Conservation (phyloP, 2,329 filamentous ascomycete genomes). For the Nothophaeocryptopus gaeumannii region DNA sequence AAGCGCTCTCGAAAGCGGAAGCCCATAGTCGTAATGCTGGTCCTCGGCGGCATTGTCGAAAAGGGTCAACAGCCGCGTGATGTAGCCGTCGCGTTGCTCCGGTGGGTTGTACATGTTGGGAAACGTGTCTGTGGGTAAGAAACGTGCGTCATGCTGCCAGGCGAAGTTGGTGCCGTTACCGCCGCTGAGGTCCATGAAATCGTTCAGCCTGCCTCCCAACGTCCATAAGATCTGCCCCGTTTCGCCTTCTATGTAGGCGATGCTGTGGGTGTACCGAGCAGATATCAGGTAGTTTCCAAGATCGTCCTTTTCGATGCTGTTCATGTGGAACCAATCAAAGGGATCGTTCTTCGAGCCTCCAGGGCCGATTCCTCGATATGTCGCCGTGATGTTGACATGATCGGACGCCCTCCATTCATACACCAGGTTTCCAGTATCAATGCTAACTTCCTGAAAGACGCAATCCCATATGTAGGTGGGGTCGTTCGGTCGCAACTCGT, state of each 20-base stretch:
- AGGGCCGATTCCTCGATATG: conserved; percentile 37
- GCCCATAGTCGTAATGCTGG: conserved; percentile 31
- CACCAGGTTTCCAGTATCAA: conserved; percentile 43
- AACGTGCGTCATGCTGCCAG: conserved; percentile 37
- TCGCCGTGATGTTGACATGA: conserved; percentile 37
- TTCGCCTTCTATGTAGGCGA: conserved; percentile 46
- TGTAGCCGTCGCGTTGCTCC: conserved; percentile 19
- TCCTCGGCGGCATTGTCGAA: conserved; percentile 55
- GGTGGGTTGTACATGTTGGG: conserved; percentile 27
- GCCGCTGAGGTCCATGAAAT: conserved; percentile 33
- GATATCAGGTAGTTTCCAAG: conserved; percentile 50
- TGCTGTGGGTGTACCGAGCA: conserved; percentile 41
- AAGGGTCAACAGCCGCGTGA: conserved; percentile 49
- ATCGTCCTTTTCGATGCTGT: conserved; percentile 49
- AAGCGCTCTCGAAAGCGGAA: conserved; percentile 31
- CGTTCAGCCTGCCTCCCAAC: conserved; percentile 46
- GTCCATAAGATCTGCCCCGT: conserved; percentile 47
- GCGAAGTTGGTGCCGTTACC: conserved; percentile 31
- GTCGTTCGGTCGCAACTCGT: conserved; percentile 16
- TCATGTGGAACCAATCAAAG: conserved; percentile 55
- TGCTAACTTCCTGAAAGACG: conserved; percentile 47
- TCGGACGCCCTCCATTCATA: conserved; percentile 51
- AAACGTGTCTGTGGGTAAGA: conserved; percentile 25
- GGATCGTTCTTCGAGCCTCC: conserved; percentile 44
- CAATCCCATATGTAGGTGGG: conserved; percentile 40